These are phyloP conservation scores for Dryas octopetala DNA, from an alignment of 306 rosid genomes.

Conservation along the genomic window DNA sequence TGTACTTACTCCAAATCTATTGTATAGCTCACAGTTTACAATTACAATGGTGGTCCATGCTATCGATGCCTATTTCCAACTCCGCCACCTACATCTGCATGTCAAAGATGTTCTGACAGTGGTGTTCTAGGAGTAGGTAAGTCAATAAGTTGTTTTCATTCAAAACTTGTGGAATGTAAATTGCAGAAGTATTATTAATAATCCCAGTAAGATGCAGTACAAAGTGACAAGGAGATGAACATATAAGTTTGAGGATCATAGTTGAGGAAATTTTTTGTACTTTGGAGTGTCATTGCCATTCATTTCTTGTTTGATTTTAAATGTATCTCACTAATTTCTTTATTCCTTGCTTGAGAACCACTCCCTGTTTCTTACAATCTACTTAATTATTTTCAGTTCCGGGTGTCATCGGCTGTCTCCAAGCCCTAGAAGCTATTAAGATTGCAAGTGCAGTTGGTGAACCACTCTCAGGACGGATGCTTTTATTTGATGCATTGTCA, in stretches of 20 bases:
- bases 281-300: background rate
- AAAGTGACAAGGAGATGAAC: background rate
- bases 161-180: background rate
- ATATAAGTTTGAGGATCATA: background rate
- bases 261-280: background rate
- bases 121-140: constrained; percentile 97
- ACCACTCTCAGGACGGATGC: constrained; percentile 88
- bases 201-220: background rate
- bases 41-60: constrained; percentile 83
- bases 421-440: constrained; percentile 97
- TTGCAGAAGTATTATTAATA: background rate
- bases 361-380: constrained; percentile 6
- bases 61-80: constrained; percentile 91
- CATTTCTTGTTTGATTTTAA: background rate
- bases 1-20: constrained; percentile 12
- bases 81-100: constrained; percentile 92
- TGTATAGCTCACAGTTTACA: constrained; percentile 88
- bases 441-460: constrained; percentile 85
- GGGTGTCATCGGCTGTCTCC: constrained; percentile 93
- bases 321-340: background rate
- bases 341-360: constrained; percentile 1
- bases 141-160: background rate
- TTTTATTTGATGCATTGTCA: constrained; percentile 83
- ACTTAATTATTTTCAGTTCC: constrained; percentile 65
- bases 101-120: constrained; percentile 93